Base-by-base conservation (phyloP, 805 yeast genomes). In the Wickerhamiella bombiphila region DNA sequence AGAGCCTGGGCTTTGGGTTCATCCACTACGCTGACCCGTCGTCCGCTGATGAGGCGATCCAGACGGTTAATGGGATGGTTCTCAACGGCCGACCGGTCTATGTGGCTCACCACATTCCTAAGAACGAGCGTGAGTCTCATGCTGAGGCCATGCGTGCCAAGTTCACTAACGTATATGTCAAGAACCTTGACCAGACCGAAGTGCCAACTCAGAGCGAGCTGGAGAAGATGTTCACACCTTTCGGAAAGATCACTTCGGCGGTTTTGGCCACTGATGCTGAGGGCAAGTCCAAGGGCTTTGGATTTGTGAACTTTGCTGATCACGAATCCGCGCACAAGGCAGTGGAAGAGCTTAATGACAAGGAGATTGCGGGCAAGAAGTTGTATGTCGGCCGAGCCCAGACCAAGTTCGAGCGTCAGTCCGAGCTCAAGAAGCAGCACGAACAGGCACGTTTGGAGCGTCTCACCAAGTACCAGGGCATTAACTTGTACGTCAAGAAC, bases 351-450 rank as follows among this genome's bases (percentile, higher is more conserved):
- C 74, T 88, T 61, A 81, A 91, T 67, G 94, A 79, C 60, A 67
- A 63, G 52, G 97, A 91, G 59, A 62, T 78, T 61, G 49, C 48
- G 29, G 93, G 91, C 56, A 82, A 81, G 69, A 73, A 69, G 63
- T 66, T 91, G 49, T 91, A 76, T 63, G 98, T 88, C 56, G 95
- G 96, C 56, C 83, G 98, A 67, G 98, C 98, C 53, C 98, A 91
- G 72, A 88, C 85, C 85, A 88, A 85, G 75, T 72, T 80, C 65
- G 98, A 91, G 74, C 86, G 98, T 72, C 65, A 77, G 58, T 94
- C 83, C 69, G 93, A 85, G 66, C 80, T 91, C 64, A 83, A 80
- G 71, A 79, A 78, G 67, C 93, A 83, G 69, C 78, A 82, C 69
- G 97, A 91, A 67, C 74, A 80, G 52, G 77, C 80, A 52, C 77